Evolutionary conservation across 179 eudicot species (phyloP), one percentile per base, ranked within the genome.

Genomic region (Gypsophila paniculata): DNA sequence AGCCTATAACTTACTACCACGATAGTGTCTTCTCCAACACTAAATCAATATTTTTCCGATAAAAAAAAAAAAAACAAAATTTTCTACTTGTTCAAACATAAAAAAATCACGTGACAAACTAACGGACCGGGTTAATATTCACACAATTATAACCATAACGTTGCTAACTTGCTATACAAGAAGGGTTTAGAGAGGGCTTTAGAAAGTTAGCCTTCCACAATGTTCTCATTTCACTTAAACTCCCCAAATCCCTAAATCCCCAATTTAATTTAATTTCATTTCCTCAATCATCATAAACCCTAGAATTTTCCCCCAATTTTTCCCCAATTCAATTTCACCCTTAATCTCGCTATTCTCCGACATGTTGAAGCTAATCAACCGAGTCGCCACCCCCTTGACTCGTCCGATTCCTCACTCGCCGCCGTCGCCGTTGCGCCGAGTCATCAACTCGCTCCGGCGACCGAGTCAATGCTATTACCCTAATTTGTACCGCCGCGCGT

Each of bases 291-390:
- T 0, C n/a, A 59, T 59, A 26, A 59, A 46, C 52, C 52, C 52
- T 46, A 46, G 9, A 10, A 10, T 10, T 46, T 9, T 46, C 7
- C 46, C 8, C 11, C 46, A 42, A 42, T 42, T 5, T 29, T 29
- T 4, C 34, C 34, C 55, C 11, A 18, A 57, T 17, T 57, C 61
- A 7, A 57, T 17, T n/a, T 57, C 6, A 57, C 2, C 53, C 34
- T 19, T 8, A 7, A 39, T 12, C 39, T 32, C 17, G 1, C 4
- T 25, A 49, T 8, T 73, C 19, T 65, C 68, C 46, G 38, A 88
- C 34, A 29, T 88, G 96, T 84, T 90, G 88, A 90, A 88, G 78
- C 80, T 68, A 39, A 73, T 90, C 9, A 80, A 88, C 1, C 71
- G 68, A 81, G 71, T 70, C 84, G 79, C 70, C 23, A 23, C 78